Evolutionary conservation across 192 early-diverging fungal genomes (phyloP).

Genomic region (Piromyces finnis): DNA sequence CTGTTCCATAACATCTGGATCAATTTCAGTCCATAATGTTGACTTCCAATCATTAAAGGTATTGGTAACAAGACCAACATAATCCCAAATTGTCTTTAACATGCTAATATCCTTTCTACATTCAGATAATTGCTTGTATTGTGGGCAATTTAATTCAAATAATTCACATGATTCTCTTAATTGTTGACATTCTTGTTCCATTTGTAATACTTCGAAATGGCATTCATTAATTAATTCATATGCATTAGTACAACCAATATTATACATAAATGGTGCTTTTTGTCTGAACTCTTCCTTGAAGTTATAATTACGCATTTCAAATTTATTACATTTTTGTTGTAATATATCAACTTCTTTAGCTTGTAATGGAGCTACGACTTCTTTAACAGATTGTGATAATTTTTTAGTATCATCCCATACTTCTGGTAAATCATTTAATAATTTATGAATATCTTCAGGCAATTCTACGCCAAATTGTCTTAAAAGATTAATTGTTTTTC

Average conservation of each 20-base stretch:
- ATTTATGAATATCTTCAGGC: slow-evolving; percentile 44
- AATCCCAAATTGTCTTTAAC: slow-evolving; percentile 43
- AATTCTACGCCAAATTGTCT: slow-evolving; percentile 43
- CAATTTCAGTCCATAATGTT: slow-evolving; percentile 42
- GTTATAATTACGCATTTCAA: slow-evolving; percentile 40
- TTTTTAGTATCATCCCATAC: slow-evolving; percentile 49
- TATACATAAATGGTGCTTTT: slow-evolving; percentile 54
- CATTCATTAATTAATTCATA: slow-evolving; percentile 27
- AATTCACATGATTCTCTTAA: slow-evolving; percentile 38
- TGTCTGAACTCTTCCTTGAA: slow-evolving; percentile 45
- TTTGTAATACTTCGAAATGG: slow-evolving; percentile 32
- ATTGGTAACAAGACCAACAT: slow-evolving; percentile 37
- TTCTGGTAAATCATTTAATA: slow-evolving; percentile 43
- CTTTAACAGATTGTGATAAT: slow-evolving; percentile 35
- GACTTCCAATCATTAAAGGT: slow-evolving; percentile 43
- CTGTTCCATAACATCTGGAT: slow-evolving; percentile 42
- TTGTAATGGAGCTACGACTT: slow-evolving; percentile 40
- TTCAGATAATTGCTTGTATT: slow-evolving; percentile 34
- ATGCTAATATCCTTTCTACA: slow-evolving; percentile 40
- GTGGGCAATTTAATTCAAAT: slow-evolving; percentile 43
- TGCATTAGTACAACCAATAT: slow-evolving; percentile 21
- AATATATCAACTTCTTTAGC: slow-evolving; percentile 43
- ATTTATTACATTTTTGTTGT: slow-evolving; percentile 49
- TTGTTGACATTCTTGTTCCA: slow-evolving; percentile 34
- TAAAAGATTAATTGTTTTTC: slow-evolving; percentile 43